phyloP scores from a whole-genome alignment of 352 stramenopile species.

The Phytophthora europaea region DNA sequence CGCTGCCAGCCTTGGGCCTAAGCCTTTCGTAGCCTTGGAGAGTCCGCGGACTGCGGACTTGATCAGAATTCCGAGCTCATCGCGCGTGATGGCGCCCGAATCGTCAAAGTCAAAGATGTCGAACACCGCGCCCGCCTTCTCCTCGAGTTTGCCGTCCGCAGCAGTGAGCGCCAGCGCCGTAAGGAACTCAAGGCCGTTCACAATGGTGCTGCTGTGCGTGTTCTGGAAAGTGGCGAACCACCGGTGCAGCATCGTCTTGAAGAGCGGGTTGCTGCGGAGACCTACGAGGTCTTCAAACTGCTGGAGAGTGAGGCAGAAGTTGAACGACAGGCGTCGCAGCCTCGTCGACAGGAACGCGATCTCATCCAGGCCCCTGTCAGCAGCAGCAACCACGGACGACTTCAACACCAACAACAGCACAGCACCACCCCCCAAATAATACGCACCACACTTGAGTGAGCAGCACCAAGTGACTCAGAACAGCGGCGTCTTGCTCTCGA shows the following conservation, averaged over 20 bases:
- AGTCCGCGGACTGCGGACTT: conserved; percentile 76
- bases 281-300: conserved; percentile 78
- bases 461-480: conserved; percentile 68
- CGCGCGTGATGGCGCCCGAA: conserved; percentile 71
- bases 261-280: conserved; percentile 66
- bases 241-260: conserved; percentile 56
- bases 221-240: conserved; percentile 84
- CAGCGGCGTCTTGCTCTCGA: conserved; percentile 70
- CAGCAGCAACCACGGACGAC: background rate
- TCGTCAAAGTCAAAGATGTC: conserved; percentile 85
- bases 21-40: conserved; percentile 71
- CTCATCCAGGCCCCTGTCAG: conserved; percentile 57
- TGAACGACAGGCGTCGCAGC: conserved; percentile 75
- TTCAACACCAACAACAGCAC: background rate
- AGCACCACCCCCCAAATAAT: background rate
- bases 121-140: conserved; percentile 74
- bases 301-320: conserved; percentile 71
- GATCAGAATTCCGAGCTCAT: conserved; percentile 80
- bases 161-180: conserved; percentile 64
- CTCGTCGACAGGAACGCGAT: conserved; percentile 64
- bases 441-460: conserved; percentile 75
- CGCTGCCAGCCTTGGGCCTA: conserved; percentile 60
- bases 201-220: conserved; percentile 61
- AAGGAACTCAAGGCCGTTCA: conserved; percentile 80
- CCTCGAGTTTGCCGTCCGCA: conserved; percentile 59